Evolutionary conservation across 768 basidiomycete genomes (phyloP), one percentile per base, ranked within the genome.

Genomic region (Phlebiopsis gigantea): DNA sequence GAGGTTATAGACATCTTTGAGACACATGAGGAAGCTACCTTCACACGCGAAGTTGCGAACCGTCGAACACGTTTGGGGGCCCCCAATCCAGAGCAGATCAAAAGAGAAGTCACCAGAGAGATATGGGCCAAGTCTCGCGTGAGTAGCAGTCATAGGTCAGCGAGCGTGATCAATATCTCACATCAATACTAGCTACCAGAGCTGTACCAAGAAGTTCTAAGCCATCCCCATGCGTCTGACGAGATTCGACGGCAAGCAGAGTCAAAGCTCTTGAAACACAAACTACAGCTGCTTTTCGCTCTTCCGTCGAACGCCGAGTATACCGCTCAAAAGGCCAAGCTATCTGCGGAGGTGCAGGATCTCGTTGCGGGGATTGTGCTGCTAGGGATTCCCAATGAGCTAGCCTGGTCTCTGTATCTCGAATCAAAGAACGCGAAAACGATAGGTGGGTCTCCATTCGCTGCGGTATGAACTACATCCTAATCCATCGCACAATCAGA

Each of bases 381-480:
- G 5, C 75, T 99, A 19, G 75, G 77, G 15, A 79, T 94, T 8
- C 80, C 84, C 0, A 88, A 97, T 63, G 87, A 91, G 64, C 67
- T 86, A 24, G 93, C 90, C 0, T 99, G 97, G 96, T 76, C 72
- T 25, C 68, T 88, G 3, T 83, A 78, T 59, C 75, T 98, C 44
- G 92, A 98, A 65, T 79, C 82, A 59, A 80, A 74, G 54, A 87
- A 98, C 66, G 78, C 73, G 39, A 83, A 82, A 25, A 76, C 76
- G 5, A 74, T 90, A 7, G 79, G 93, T 92, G 65, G 65, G 82
- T 69, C 21, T 56, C n/a, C n/a, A n/a, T n/a, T n/a, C n/a, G n/a
- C n/a, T n/a, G n/a, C n/a, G n/a, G n/a, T n/a, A 57, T 59, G 19
- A 46, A 22, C 24, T 5, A 31, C 42, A 42, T 21, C 49, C 62